Conservation (phyloP, 2,329 filamentous ascomycete species). For the Nigrograna mackinnonii region DNA sequence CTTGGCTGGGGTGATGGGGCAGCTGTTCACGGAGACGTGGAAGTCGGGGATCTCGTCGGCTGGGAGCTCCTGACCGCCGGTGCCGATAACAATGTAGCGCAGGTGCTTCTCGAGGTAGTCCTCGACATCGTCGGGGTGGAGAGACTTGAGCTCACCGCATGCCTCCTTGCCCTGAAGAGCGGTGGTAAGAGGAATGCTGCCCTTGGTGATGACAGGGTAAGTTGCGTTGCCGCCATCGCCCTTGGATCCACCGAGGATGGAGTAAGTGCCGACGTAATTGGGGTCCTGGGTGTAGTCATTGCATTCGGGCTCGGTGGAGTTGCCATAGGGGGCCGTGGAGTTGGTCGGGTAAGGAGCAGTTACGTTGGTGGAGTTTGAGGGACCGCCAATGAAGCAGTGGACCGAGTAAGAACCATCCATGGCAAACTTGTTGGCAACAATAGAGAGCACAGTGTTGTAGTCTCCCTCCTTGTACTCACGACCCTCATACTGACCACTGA, state of each 20-base stretch:
- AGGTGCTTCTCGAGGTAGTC: slow-evolving; percentile 38
- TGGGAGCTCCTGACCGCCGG: slow-evolving; percentile 30
- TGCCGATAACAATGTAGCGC: slow-evolving; percentile 37
- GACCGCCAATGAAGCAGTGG: slow-evolving; percentile 39
- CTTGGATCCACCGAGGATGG: slow-evolving; percentile 32
- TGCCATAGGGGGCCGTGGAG: slow-evolving; percentile 22
- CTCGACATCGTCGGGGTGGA: slow-evolving; percentile 34
- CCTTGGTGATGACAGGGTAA: slow-evolving; percentile 30
- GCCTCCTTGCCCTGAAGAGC: slow-evolving; percentile 37
- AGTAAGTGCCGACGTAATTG: slow-evolving; percentile 37
- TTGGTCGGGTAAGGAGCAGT: slow-evolving; percentile 16
- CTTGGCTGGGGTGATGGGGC: slow-evolving; percentile 28
- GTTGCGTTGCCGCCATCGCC: slow-evolving; percentile 25
- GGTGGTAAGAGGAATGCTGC: slow-evolving; percentile 36
- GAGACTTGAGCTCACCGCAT: slow-evolving; percentile 30
- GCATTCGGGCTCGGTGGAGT: slow-evolving; percentile 19
- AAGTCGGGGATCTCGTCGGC: slow-evolving; percentile 32
- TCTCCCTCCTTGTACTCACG: slow-evolving; percentile 36
- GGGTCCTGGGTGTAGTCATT: slow-evolving; percentile 29
- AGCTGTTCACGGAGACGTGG: slow-evolving; percentile 35
- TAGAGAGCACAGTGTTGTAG: slow-evolving; percentile 36
- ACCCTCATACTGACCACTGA: slow-evolving; percentile 31
- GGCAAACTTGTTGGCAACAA: slow-evolving; percentile 37
- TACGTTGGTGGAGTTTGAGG: slow-evolving; percentile 24
- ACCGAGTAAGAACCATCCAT: slow-evolving; percentile 40